These are phyloP conservation scores for Zasmidium citrigriseum DNA, from an alignment of 2,329 filamentous ascomycete genomes.

Conservation along the genomic window DNA sequence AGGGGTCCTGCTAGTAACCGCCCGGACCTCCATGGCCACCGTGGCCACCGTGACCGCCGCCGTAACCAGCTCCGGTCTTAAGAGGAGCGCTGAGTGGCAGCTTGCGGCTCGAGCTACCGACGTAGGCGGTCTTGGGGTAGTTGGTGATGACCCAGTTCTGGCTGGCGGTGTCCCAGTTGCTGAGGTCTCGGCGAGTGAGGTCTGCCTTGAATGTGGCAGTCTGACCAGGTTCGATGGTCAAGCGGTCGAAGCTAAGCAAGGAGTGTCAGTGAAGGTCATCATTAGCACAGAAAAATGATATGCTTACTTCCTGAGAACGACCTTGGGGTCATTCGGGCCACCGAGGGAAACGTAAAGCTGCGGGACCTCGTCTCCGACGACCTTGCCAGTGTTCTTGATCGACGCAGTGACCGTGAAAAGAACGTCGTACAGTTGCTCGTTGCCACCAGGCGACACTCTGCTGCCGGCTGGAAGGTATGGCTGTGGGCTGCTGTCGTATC, in stretches of 20 bases:
- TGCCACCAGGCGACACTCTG: constrained; percentile 60
- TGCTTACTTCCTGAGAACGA: constrained; percentile 64
- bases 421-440: constrained; percentile 66
- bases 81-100: constrained; percentile 47
- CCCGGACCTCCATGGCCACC: constrained; percentile 3
- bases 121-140: constrained; percentile 60
- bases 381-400: constrained; percentile 69
- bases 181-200: constrained; percentile 77
- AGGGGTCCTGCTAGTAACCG: no score
- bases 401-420: constrained; percentile 68
- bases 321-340: constrained; percentile 67
- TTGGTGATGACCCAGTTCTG: constrained; percentile 76
- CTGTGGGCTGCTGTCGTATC: constrained; percentile 62
- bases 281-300: not conserved
- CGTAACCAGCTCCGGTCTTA: not conserved
- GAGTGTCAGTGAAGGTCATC: not conserved
- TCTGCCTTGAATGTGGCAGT: constrained; percentile 66
- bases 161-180: constrained; percentile 76
- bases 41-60: not conserved
- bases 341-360: constrained; percentile 80
- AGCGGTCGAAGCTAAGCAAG: constrained; percentile 65
- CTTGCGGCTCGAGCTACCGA: constrained; percentile 61
- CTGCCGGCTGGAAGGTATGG: constrained; percentile 60
- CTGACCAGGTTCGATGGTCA: constrained; percentile 70
- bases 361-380: constrained; percentile 69